phyloP scores from a whole-genome alignment of 148 eudicot genomes.

The Camellia lanceoleosa region DNA sequence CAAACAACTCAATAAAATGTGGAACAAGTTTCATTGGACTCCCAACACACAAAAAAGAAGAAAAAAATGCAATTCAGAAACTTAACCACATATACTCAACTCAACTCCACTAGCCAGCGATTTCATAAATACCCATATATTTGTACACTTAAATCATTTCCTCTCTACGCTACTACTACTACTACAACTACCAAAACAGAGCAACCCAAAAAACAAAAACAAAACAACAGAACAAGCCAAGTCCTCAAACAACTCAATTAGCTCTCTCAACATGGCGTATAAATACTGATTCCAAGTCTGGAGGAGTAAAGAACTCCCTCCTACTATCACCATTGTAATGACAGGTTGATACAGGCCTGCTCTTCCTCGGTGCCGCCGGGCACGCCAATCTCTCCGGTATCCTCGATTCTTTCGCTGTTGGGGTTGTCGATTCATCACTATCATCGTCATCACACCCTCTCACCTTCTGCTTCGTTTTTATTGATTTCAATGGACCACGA shows the following conservation, averaged over 20 bases:
- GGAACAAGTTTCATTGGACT: too few species aligned
- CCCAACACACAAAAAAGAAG: not conserved
- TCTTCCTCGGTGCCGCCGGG: constrained; percentile 66
- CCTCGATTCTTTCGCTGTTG: constrained; percentile 46
- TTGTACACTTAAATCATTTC: constrained; percentile 13
- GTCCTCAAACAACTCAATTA: constrained; percentile 16
- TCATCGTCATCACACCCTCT: constrained; percentile 25
- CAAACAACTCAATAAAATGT: too few species aligned
- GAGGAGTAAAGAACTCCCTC: constrained; percentile 51
- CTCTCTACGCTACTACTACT: constrained; percentile 5
- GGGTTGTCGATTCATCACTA: constrained; percentile 46
- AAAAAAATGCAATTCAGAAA: not conserved
- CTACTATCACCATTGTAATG: constrained; percentile 21
- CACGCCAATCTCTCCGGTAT: constrained; percentile 48
- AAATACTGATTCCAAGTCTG: constrained; percentile 61
- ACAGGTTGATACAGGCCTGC: constrained; percentile 31
- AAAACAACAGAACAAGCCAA: not conserved
- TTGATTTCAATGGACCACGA: constrained; percentile 41
- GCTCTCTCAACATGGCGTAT: constrained; percentile 39
- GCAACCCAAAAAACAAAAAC: constrained; percentile 2
- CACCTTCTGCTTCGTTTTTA: constrained; percentile 29
- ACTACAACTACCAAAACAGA: not conserved
- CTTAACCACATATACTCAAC: not conserved
- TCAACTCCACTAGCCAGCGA: constrained; percentile 10
- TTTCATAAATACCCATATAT: constrained; percentile 17